Evolutionary conservation across 2,329 filamentous ascomycete genomes (phyloP).

Genomic region (Sclerotinia borealis): DNA sequence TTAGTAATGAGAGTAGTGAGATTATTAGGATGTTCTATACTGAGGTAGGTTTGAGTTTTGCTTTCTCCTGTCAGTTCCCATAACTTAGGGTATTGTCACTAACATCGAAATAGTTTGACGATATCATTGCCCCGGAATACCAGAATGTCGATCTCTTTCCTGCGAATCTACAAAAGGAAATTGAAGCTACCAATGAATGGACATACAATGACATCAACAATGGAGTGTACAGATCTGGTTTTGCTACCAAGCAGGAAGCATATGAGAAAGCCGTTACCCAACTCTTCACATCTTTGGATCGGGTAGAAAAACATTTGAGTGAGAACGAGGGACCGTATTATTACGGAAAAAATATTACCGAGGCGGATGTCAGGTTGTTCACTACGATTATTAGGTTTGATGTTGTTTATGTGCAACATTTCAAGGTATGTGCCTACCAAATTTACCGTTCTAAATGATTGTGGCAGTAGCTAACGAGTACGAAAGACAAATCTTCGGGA

Average conservation of each 20-base stretch:
- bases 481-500: constrained; percentile 48
- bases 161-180: constrained; percentile 49
- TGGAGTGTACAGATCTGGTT: constrained; percentile 70
- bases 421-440: constrained; percentile 62
- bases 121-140: constrained; percentile 54
- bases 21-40: constrained; percentile 80
- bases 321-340: constrained; percentile 56
- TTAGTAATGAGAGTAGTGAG: constrained; percentile 78
- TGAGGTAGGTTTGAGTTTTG: constrained; percentile 51
- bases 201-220: constrained; percentile 70
- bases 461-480: not conserved
- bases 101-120: constrained; percentile 60
- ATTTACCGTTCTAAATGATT: no score
- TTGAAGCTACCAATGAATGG: constrained; percentile 76
- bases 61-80: constrained; percentile 17
- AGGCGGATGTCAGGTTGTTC: constrained; percentile 72
- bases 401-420: constrained; percentile 75
- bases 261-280: constrained; percentile 68
- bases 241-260: constrained; percentile 75
- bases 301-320: constrained; percentile 63
- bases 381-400: constrained; percentile 63
- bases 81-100: not conserved
- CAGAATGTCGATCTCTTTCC: constrained; percentile 64
- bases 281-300: constrained; percentile 73
- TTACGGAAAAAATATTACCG: constrained; percentile 70